phyloP scores from a whole-genome alignment of 1,139 yeast genomes.

The Protomyces pachydermus region DNA sequence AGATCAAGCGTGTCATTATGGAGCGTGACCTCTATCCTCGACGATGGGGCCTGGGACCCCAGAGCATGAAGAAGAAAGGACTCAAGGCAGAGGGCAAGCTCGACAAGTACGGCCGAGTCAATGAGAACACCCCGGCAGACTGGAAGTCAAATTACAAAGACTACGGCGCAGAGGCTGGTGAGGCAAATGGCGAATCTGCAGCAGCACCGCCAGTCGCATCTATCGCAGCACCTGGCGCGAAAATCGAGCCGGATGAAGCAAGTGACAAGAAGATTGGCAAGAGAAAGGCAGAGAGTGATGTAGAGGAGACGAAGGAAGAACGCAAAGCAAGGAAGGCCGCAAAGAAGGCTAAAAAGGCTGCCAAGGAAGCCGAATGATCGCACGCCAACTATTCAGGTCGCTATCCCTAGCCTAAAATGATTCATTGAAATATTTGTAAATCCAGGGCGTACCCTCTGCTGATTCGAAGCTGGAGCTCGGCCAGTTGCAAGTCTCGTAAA shows the following conservation, averaged over 20 bases:
- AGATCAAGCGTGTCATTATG: conserved; percentile 98
- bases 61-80: conserved; percentile 97
- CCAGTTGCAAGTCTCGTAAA: too few species aligned
- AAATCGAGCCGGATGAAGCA: conserved; percentile 41
- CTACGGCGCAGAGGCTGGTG: conserved; percentile 47
- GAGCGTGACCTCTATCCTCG: conserved; percentile 99
- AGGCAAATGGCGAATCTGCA: conserved; percentile 37
- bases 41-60: conserved; percentile 99
- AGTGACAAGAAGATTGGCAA: conserved; percentile 35
- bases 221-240: conserved; percentile 44
- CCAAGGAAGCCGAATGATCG: conserved; percentile 45
- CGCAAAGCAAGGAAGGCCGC: conserved; percentile 58
- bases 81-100: conserved; percentile 95
- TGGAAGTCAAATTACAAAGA: conserved; percentile 90
- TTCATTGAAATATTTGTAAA: too few species aligned
- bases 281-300: conserved; percentile 25
- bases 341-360: conserved; percentile 61
- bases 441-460: too few species aligned
- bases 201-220: background rate
- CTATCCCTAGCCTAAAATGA: too few species aligned
- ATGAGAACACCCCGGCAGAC: conserved; percentile 85
- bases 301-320: conserved; percentile 46
- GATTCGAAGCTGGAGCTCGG: too few species aligned
- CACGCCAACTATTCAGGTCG: too few species aligned
- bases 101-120: conserved; percentile 88